Base-by-base conservation (phyloP, 768 basidiomycete species). In the Kwoniella botswanensis region DNA sequence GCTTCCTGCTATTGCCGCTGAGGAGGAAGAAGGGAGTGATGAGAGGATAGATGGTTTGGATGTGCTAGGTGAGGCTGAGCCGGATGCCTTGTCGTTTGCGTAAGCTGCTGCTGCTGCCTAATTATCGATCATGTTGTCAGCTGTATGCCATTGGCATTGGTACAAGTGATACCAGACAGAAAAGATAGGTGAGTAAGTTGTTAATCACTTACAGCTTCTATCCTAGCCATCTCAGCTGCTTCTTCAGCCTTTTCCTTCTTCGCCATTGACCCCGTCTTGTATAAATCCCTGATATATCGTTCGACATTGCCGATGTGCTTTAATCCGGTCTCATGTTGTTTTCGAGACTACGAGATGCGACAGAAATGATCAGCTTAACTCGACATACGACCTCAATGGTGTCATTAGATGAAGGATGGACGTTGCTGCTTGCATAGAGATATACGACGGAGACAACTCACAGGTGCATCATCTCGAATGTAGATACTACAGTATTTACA, bases 401-500 rank as follows among this genome's bases (percentile, higher is more conserved):
- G n/a, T n/a, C n/a, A n/a, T n/a, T n/a, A n/a, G 44, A 42, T 65
- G 21, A 60, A 68, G 46, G 58, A 2, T 2, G 4, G 2, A 26
- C 26, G 2, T 26, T 26, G 26, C 26, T 26, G 2, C 4, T 26
- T 26, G 26, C 26, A 4, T 26, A 26, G 26, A 26, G 26, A 2
- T 2, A 26, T 26, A 26, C 26, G 26, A 26, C 26, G 26, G 4
- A 26, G 2, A 26, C 26, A 26, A 26, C 26, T 26, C 26, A 86
- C 85, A 0, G 86, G 85, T n/a, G 84, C 93, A 86, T 99, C 96
- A 85, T 99, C 97, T 63, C 94, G 89, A 71, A 99, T 98, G 86
- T 61, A 98, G 73, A 93, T 94, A 62, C 94, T 92, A 86, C 97
- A 98, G 86, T 98, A 98, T 82, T 94, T 94, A 90, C 94, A 97